Conservation (phyloP, 2,329 filamentous ascomycete genomes). For the Xylaria digitata region DNA sequence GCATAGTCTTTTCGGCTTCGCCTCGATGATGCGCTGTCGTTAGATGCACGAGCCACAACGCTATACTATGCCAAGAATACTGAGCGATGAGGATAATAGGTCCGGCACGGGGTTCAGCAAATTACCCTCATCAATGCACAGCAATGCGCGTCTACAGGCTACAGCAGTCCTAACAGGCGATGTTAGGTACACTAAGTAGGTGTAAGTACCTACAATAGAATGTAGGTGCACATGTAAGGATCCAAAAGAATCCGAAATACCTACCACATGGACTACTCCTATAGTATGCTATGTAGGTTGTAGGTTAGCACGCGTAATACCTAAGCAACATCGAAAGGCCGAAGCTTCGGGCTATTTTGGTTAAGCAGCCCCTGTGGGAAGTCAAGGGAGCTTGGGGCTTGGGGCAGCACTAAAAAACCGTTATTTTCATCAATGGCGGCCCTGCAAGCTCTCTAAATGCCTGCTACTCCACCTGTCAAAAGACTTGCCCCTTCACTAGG, state of each 20-base stretch:
- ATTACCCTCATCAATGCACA: slow-evolving; percentile 48
- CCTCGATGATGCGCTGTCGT: slow-evolving; percentile 34
- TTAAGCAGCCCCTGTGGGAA: not conserved
- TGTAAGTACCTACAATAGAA: not conserved
- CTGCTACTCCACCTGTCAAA: slow-evolving; percentile 40
- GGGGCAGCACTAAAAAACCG: not conserved
- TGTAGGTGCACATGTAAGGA: not conserved
- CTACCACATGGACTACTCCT: no score
- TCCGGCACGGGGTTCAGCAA: slow-evolving; percentile 32
- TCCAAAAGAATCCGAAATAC: no score
- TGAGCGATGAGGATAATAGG: slow-evolving; percentile 40
- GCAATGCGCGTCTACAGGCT: slow-evolving; percentile 41
- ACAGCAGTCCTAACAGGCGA: not conserved
- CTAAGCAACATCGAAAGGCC: no score
- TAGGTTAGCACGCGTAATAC: no score
- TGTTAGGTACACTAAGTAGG: no score
- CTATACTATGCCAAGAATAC: slow-evolving; percentile 28
- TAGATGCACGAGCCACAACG: slow-evolving; percentile 34
- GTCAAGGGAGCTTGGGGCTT: no score
- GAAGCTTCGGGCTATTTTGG: not conserved
- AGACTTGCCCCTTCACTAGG: slow-evolving; percentile 30
- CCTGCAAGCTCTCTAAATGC: slow-evolving; percentile 40
- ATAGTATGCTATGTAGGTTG: no score
- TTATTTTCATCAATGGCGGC: slow-evolving; percentile 11
- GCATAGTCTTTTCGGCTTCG: slow-evolving; percentile 28